Conservation (phyloP, 305 asterid genomes). For the Fraxinus ornus region DNA sequence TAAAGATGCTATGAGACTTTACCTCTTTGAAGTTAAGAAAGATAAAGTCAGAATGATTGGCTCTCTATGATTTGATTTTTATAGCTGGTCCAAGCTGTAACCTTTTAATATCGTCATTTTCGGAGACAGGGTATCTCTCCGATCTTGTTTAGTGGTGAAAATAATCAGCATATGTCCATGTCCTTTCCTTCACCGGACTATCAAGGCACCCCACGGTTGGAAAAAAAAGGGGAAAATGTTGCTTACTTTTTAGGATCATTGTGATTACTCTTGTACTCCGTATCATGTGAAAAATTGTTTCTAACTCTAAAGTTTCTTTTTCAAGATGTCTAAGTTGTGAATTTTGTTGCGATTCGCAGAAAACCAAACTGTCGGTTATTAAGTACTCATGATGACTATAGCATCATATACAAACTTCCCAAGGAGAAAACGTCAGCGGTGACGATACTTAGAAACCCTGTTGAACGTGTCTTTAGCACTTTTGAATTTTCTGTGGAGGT, state of each 20-base stretch:
- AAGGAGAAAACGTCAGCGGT: slow-evolving; percentile 75
- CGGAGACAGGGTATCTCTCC: not conserved
- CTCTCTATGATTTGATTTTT: not conserved
- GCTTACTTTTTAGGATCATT: not conserved
- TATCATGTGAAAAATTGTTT: not conserved
- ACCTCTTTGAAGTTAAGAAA: not conserved
- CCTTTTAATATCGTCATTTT: not conserved
- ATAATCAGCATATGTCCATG: not conserved
- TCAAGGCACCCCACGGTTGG: not conserved
- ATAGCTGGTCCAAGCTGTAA: slow-evolving; percentile 2
- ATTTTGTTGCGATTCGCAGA: slow-evolving; percentile 45
- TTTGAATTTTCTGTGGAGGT: slow-evolving; percentile 96
- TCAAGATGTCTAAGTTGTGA: slow-evolving; percentile 18
- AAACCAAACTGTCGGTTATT: slow-evolving; percentile 74
- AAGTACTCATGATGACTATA: slow-evolving; percentile 93
- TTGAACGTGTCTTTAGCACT: slow-evolving; percentile 85
- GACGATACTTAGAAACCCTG: slow-evolving; percentile 64
- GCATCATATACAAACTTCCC: slow-evolving; percentile 82
- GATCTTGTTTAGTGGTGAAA: not conserved
- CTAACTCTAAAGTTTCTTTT: slow-evolving; percentile 8
- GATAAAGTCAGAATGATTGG: not conserved
- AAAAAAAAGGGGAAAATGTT: slow-evolving; percentile 7
- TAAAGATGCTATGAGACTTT: not conserved
- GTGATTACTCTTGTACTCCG: not conserved
- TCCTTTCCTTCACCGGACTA: not conserved